These are phyloP conservation scores for Jatropha curcas DNA, from an alignment of 345 rosid species.

Conservation along the genomic window DNA sequence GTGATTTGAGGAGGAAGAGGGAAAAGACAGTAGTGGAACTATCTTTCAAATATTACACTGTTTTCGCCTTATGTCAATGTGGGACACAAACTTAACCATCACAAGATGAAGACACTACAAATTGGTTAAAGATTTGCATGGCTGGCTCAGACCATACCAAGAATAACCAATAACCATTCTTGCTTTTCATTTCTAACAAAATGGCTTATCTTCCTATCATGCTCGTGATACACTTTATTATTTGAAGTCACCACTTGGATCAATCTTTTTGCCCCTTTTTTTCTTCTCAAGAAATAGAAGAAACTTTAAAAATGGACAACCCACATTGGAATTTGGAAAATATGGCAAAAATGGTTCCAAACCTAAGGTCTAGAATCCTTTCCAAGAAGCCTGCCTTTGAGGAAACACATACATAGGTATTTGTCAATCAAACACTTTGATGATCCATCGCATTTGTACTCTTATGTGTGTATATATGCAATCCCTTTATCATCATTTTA, in stretches of 20 bases:
- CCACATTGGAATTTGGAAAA: slow-evolving; percentile 18
- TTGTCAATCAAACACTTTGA: slow-evolving; percentile 10
- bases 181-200: slow-evolving; percentile 32
- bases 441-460: slow-evolving; percentile 23
- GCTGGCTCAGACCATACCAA: not conserved
- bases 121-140: no score
- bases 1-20: no score
- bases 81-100: no score
- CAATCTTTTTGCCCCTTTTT: not conserved
- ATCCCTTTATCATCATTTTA: not conserved
- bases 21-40: no score
- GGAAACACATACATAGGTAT: slow-evolving; percentile 23
- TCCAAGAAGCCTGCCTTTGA: slow-evolving; percentile 27
- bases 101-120: no score
- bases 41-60: no score
- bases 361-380: not conserved
- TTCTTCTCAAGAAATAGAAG: not conserved
- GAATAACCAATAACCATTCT: slow-evolving; percentile 23
- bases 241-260: slow-evolving; percentile 1
- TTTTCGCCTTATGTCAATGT: no score
- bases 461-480: not conserved
- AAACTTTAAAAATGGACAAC: not conserved
- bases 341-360: not conserved
- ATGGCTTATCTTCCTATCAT: slow-evolving; percentile 37
- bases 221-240: slow-evolving; percentile 14